Conservation (phyloP, 2,329 filamentous ascomycete species). For the Aquanectria penicillioides region DNA sequence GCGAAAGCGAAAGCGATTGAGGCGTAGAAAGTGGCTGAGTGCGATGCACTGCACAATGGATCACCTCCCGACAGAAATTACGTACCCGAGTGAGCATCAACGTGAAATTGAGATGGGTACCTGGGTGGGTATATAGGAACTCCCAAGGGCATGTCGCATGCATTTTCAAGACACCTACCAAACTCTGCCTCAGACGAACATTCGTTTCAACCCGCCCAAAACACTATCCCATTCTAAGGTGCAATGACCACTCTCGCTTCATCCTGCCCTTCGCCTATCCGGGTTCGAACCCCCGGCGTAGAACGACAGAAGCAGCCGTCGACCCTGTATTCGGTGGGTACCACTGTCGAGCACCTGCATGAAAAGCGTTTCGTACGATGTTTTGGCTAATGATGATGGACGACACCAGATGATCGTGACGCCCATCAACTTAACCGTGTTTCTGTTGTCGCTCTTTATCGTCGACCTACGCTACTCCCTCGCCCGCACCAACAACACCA, state of each 20-base stretch:
- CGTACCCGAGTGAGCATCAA: too few species aligned
- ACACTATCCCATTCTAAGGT: neutral
- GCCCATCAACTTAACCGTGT: constrained; percentile 70
- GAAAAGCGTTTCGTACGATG: neutral
- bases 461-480: constrained; percentile 68
- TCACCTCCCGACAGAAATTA: too few species aligned
- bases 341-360: too few species aligned
- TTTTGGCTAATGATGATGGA: neutral
- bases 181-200: neutral
- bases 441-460: constrained; percentile 71
- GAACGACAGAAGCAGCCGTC: constrained; percentile 30
- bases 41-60: neutral
- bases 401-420: constrained; percentile 63
- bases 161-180: too few species aligned
- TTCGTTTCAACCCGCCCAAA: neutral
- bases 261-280: constrained; percentile 19
- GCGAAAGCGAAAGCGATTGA: neutral
- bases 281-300: constrained; percentile 17
- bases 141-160: too few species aligned
- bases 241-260: constrained; percentile 10
- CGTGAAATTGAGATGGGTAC: too few species aligned
- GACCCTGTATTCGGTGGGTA: constrained; percentile 41
- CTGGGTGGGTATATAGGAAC: too few species aligned
- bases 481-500: constrained; percentile 54
- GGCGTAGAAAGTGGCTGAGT: constrained; percentile 11